Base-by-base conservation (phyloP, 1,284 basidiomycete species). In the Cryptococcus neoformans region DNA sequence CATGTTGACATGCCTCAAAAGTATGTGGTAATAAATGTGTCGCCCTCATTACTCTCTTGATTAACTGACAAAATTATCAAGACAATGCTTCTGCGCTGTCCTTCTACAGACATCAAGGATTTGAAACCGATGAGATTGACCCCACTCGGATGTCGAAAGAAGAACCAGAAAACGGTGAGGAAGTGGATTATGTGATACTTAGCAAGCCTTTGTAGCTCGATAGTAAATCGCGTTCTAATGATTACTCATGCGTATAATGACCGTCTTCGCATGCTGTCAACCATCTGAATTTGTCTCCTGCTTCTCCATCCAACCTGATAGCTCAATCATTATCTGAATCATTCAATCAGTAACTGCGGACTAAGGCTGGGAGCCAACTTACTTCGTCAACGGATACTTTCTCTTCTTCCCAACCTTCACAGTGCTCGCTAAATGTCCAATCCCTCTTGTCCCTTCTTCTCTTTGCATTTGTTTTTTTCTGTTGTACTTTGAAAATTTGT, bases 1-100 rank as follows among this genome's bases (percentile, higher is more conserved):
- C 40, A 76, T 78, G 70, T 59, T 78, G 60, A 78, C 76, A 1
- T 73, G 73, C 56, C 42, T 78, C 39, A 71, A 69, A 10, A 54
- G 74, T 75, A 57, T 14, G n/a, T 38, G 37, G 45, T 53, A 36
- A 12, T 46, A 44, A 16, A 40, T 28, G 10, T 6, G 12, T 16
- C 34, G 21, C 21, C 21, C 21, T 21, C 21, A 21, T 21, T 21
- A n/a, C 12, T 6, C 0, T 5, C 1, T 41, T 6, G 12, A 4
- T 49, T 14, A 12, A 35, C 14, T 28, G 14, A 8, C 17, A 44
- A 11, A 38, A n/a, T 14, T 38, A 35, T 2, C 16, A 34, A 37
- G 6, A 39, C 39, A 44, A 35, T 50, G 55, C 60, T 57, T 21
- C 21, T 39, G 71, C 68, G 6, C 57, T 73, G 34, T 28, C 34